A percentile compares a stretch with the other conserved stretches of the same genome.
These are phyloP conservation scores for Hanseniaspora taiwanica DNA, from an alignment of 805 yeast species.

Conservation along the genomic window DNA sequence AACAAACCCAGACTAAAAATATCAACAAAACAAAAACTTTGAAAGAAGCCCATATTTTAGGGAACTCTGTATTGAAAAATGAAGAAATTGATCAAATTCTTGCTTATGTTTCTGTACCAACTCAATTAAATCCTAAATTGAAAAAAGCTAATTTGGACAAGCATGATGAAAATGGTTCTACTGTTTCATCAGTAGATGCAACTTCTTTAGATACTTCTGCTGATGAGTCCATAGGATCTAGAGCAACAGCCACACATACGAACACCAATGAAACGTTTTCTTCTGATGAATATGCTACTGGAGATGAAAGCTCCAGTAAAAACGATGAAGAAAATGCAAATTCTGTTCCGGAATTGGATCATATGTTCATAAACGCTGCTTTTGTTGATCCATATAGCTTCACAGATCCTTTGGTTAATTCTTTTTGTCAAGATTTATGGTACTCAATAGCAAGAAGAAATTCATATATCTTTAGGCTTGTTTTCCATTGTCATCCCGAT, in stretches of 20 bases:
- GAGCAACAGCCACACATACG: too few relatives aligned
- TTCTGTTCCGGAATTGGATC: not conserved
- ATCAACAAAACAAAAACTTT: conserved; percentile 5
- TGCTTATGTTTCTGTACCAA: conserved; percentile 9
- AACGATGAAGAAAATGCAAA: conserved; percentile 6
- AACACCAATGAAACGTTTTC: conserved; percentile 9
- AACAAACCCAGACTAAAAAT: too few relatives aligned
- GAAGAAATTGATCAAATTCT: conserved; percentile 18
- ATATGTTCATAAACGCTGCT: conserved; percentile 19
- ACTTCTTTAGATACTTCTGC: too few relatives aligned
- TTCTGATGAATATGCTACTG: conserved; percentile 8
- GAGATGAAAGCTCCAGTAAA: conserved; percentile 6
- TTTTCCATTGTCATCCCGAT: conserved; percentile 93
- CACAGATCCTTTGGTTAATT: conserved; percentile 74
- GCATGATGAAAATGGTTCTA: too few relatives aligned
- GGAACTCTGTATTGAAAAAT: conserved; percentile 19
- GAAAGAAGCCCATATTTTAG: conserved; percentile 6
- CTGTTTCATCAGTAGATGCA: too few relatives aligned
- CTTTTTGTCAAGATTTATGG: conserved; percentile 81
- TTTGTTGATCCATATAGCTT: conserved; percentile 81
- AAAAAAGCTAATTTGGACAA: not conserved
- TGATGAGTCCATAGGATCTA: too few relatives aligned
- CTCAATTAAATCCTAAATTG: conserved; percentile 4
- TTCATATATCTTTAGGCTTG: conserved; percentile 65
- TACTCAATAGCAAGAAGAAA: conserved; percentile 69